Evolutionary conservation across 2,329 filamentous ascomycete species (phyloP), one percentile per base, ranked within the genome.

Genomic region (Phoma sp.): DNA sequence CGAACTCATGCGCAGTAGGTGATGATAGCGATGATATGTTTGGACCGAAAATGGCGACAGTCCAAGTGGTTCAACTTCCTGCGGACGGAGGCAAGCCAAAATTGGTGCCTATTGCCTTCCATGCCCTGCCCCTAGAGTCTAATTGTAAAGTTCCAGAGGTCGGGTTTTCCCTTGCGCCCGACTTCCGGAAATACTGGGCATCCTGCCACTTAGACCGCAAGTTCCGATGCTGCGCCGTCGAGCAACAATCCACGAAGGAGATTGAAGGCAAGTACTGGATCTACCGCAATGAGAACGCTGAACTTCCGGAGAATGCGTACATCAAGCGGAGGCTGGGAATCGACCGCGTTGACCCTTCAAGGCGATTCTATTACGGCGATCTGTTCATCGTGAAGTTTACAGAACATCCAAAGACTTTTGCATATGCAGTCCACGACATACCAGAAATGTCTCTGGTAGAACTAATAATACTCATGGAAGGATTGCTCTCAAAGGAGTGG

Each of bases 61-160:
- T 43, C 27, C 27, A 43, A 33, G 41, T 43, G 27, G 7, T 43
- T 43, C 31, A 21, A 13, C 13, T 32, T 17, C 25, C 27, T 4
- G 31, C 41, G 21, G 41, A 43, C 41, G 41, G 41, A 43, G 33
- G 41, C 25, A 19, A 43, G 41, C 41, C 41, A n/a, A 43, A 13
- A 43, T 27, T 43, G 25, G 27, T 43, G 19, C 41, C 25, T 33
- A 33, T 43, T 43, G 41, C 41, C 10, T 43, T 32, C 27, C 41
- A 43, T 22, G 27, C 41, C 13, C 41, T 17, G 5, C 31, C 25
- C 15, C 15, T 43, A 6, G 17, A 21, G 25, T 13, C 41, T n/a
- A 12, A 6, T 22, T n/a, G 41, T 24, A 43, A 32, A 19, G 41
- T 22, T n/a, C 41, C 27, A 33, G 27, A 43, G 19, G 32, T 22